Percentiles rank a stretch among this genome's conserved stretches.
Evolutionary conservation across 2,329 filamentous ascomycete genomes (phyloP).

Genomic region (Fusarium lateritium): DNA sequence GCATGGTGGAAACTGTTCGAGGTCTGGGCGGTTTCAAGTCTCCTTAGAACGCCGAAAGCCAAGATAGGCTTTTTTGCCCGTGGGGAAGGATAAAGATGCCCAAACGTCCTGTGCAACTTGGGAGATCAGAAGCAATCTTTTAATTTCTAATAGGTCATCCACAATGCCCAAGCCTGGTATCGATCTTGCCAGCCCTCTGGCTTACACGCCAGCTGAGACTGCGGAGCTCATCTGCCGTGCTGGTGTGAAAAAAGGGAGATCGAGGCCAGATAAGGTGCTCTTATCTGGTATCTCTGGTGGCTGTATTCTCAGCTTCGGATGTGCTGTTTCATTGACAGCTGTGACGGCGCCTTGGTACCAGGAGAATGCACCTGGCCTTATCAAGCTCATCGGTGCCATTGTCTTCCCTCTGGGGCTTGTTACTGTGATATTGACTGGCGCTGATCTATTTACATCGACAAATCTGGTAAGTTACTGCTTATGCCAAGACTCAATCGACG

Average conservation of each 20-base stretch:
- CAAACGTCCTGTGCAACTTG: not conserved
- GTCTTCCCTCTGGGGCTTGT: constrained; percentile 44
- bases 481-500: accelerated
- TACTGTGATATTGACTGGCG: constrained; percentile 40
- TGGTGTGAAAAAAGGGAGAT: constrained; percentile 43
- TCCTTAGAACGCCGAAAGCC: constrained; percentile 10
- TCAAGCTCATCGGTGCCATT: constrained; percentile 41
- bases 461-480: constrained; percentile 22
- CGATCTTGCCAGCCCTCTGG: constrained; percentile 16
- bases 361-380: constrained; percentile 41
- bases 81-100: constrained; percentile 1
- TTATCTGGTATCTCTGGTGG: constrained; percentile 42
- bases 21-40: not conserved
- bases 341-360: constrained; percentile 46
- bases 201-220: constrained; percentile 45
- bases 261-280: constrained; percentile 41
- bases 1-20: constrained; percentile 25
- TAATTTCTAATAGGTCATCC: not conserved
- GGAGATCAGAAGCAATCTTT: not conserved
- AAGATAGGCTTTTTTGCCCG: not conserved
- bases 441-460: constrained; percentile 44
- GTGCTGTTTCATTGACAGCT: constrained; percentile 41
- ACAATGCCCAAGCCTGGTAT: constrained; percentile 16
- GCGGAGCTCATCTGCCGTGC: constrained; percentile 41
- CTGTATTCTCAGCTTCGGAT: constrained; percentile 40